Conservation (phyloP, 441 rosid genomes). For the Omphalea diandra region DNA sequence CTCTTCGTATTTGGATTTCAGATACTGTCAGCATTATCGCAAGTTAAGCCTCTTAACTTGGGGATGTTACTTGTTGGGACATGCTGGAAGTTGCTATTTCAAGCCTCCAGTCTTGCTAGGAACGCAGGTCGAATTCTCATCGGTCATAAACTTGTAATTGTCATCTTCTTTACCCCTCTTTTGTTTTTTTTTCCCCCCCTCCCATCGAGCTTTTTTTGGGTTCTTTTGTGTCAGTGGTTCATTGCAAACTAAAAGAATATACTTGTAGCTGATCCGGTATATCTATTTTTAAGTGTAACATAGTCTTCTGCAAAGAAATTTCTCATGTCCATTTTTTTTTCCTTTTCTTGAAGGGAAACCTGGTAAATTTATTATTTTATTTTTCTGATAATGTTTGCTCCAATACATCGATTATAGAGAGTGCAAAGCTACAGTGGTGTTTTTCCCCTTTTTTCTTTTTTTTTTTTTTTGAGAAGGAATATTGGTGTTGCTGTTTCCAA, state of each 20-base stretch:
- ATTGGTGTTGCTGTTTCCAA: too few species aligned
- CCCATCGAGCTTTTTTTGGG: too few species aligned
- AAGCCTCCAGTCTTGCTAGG: neutral
- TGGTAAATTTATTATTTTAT: too few species aligned
- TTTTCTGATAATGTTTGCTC: too few species aligned
- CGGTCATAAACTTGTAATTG: neutral
- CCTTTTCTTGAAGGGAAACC: too few species aligned
- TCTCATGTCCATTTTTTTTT: too few species aligned
- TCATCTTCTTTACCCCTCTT: neutral
- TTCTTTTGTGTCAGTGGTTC: neutral
- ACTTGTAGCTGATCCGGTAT: neutral
- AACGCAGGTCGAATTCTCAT: neutral
- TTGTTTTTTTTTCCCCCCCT: too few species aligned
- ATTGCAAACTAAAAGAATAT: neutral
- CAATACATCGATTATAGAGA: too few species aligned
- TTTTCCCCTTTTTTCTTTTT: too few species aligned
- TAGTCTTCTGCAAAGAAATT: neutral
- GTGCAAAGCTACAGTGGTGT: too few species aligned
- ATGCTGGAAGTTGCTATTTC: neutral
- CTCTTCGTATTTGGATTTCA: neutral
- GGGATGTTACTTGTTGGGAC: neutral
- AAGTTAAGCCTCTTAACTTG: neutral
- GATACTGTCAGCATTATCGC: neutral
- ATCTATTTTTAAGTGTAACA: slow-evolving; percentile 1
- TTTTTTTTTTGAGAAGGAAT: too few species aligned